Base-by-base conservation (phyloP, 140 eudicot genomes). In the Stevia rebaudiana region DNA sequence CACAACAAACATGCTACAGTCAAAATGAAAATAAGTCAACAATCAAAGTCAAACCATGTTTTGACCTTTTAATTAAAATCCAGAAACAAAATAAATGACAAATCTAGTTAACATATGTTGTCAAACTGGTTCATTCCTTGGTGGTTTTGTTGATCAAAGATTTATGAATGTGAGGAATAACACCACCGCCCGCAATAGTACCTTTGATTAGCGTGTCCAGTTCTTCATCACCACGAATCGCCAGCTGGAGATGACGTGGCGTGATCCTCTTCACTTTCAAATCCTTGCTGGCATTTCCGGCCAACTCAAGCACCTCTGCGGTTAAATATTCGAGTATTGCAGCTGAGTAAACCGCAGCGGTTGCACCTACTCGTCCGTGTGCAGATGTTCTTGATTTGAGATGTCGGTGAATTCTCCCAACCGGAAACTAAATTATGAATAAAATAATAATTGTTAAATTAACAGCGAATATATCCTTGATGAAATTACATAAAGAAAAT, bases 261-360 rank as follows among this genome's bases (percentile, higher is more conserved):
- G 88, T 82, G 78, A 82, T 82, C 64, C 88, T 75, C 65, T 82
- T 82, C 62, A 82, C 88, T 63, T 82, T 82, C 65, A 82, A 55
- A 73, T 82, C 88, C 40, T 82, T 82, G 76, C 85, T 82, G 1
- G 88, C 85, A 1, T 85, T 85, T 31, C 94, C 94, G 5, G 94
- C 94, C 30, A 85, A 46, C 74, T 85, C 94, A 4, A 85, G 83
- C 9, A 85, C 94, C 62, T 85, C 94, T 10, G 94, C 85, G 0
- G 88, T 82, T 43, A 79, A 37, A 68, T 82, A 82, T 59, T 82
- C 84, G 3, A 79, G 73, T 23, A 82, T 79, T 43, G 84, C 85
- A 2, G 85, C 84, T 4, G 85, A 82, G 62, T 82, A 82, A 23
- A 82, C 88, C 5, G 88, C 85, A 0, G 88, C 85, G 0, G 84